Conservation (phyloP, 73 alveolate species). For the Paramecium sexaurelia region DNA sequence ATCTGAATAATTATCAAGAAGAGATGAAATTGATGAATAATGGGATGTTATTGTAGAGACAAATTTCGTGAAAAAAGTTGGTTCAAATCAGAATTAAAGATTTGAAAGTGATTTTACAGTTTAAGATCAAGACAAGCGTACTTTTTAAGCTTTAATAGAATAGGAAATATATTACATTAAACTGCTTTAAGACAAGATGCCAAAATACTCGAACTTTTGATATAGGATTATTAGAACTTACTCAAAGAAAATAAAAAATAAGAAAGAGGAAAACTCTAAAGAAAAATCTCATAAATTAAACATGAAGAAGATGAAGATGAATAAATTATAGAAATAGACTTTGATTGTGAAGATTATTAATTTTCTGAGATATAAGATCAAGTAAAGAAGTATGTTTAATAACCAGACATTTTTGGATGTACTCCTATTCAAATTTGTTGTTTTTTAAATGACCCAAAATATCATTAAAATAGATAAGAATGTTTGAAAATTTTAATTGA, state of each 20-base stretch:
- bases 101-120: constrained; percentile 28
- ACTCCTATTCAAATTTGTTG: constrained; percentile 43
- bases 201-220: neutral
- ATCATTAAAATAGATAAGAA: neutral
- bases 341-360: neutral
- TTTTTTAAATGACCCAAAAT: neutral
- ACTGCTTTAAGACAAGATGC: neutral
- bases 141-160: neutral
- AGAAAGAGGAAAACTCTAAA: neutral
- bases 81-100: constrained; percentile 3
- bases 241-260: neutral
- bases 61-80: neutral
- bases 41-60: neutral
- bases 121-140: constrained; percentile 1
- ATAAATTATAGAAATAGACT: neutral
- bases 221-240: neutral
- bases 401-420: constrained; percentile 19
- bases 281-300: neutral
- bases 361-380: neutral
- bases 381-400: neutral
- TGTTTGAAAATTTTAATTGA: constrained; percentile 61
- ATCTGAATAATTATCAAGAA: neutral
- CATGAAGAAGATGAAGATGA: neutral
- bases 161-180: constrained; percentile 24
- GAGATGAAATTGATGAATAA: neutral